Base-by-base conservation (phyloP, 1,284 basidiomycete species). In the Naganishia liquefaciens region DNA sequence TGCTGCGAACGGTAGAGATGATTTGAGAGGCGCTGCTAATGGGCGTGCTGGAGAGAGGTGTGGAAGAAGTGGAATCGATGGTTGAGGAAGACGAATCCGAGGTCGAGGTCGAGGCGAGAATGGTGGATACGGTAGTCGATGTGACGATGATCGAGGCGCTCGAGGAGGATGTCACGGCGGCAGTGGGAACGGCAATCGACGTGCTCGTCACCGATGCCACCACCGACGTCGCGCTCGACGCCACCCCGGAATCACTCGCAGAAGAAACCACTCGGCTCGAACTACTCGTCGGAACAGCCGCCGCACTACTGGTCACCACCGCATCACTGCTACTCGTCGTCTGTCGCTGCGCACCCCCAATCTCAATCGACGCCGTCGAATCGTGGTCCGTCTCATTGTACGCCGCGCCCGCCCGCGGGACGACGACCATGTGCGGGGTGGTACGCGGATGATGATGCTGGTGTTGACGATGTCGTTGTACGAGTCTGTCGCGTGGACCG, bases 1-100 rank as follows among this genome's bases (percentile, higher is more conserved):
- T 68, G 21, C 40, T 46, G 28, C 52, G 33, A 28, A 66, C 51
- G 33, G 62, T 64, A n/a, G 64, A 64, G 23, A 55, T 55, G 53
- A 61, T 28, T 39, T 46, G 62, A n/a, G 60, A 43, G 39, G 63
- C 28, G 43, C 27, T 44, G 40, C 27, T 60, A 17, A 60, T 40
- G 25, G 54, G 30, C 19, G 67, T 55, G 21, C 50, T 17, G 3
- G 65, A 28, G 23, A 33, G 23, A 50, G 37, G 13, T 3, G 30
- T 53, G 17, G 63, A 47, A 44, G 49, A 58, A n/a, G 64, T 49
- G 2, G 46, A 25, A 43, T 40, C 5, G 53, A 5, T 54, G 21
- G 50, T 33, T 1, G 66, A 50, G 9, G 55, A 21, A 3, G 60
- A n/a, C n/a, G n/a, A 46, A 17, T 61, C 25, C 2, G 64, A 51